Percentiles rank a stretch among this genome's conserved stretches.
Evolutionary conservation across 352 stramenopile species (phyloP).

Genomic region (Phytophthora multivora): DNA sequence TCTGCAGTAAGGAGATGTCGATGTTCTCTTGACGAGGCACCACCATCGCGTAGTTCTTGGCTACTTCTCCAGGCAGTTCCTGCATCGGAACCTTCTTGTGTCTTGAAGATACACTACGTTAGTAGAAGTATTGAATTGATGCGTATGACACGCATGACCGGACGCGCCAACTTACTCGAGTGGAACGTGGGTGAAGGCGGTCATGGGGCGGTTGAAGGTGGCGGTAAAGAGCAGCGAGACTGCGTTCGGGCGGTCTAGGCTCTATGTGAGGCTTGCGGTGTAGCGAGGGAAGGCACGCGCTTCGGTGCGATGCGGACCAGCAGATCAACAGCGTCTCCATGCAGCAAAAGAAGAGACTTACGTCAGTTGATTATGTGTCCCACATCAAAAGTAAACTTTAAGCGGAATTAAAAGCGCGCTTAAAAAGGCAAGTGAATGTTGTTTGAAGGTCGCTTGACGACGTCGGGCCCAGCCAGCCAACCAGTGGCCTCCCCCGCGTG

Average conservation of each 20-base stretch:
- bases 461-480: conserved; percentile 11
- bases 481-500: conserved; percentile 21
- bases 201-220: conserved; percentile 22
- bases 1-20: conserved; percentile 67
- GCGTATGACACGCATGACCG: not conserved
- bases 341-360: conserved; percentile 11
- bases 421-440: not conserved
- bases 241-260: conserved; percentile 11
- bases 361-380: conserved; percentile 7
- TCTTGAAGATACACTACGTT: conserved; percentile 27
- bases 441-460: conserved; percentile 3
- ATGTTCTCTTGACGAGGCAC: conserved; percentile 63
- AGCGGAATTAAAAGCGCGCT: not conserved
- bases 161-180: conserved; percentile 33
- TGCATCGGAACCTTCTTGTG: conserved; percentile 75
- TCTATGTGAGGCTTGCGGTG: conserved; percentile 5
- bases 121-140: conserved; percentile 1
- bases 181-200: conserved; percentile 37
- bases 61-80: conserved; percentile 52
- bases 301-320: conserved; percentile 24
- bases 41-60: conserved; percentile 52
- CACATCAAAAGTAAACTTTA: not conserved
- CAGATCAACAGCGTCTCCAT: conserved; percentile 24
- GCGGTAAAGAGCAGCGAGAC: not conserved
- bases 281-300: conserved; percentile 1